phyloP scores from a whole-genome alignment of 2,329 filamentous ascomycete species.

The Epichloe festucae region DNA sequence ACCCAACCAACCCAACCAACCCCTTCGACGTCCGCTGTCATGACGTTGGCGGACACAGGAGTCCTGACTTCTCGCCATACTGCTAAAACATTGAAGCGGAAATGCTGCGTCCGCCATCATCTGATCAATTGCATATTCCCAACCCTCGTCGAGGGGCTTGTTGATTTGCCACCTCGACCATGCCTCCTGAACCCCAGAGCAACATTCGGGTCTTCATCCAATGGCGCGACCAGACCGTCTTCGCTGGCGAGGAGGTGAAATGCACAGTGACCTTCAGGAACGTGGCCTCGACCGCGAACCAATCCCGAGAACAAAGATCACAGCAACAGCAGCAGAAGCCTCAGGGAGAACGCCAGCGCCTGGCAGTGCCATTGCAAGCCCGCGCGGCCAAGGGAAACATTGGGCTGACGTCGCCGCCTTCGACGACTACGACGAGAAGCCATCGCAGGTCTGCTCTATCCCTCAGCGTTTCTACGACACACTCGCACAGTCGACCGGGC shows the following conservation, averaged over 20 bases:
- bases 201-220: conserved; percentile 93
- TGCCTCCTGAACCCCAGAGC: conserved; percentile 36
- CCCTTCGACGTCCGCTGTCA: background rate
- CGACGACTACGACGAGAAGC: conserved; percentile 31
- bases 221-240: conserved; percentile 90
- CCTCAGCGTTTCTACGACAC: conserved; percentile 38
- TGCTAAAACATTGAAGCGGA: conserved; percentile 11
- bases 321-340: conserved; percentile 12
- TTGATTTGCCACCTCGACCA: conserved; percentile 18
- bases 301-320: conserved; percentile 15
- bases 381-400: conserved; percentile 27
- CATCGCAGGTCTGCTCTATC: conserved; percentile 55
- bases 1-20: background rate
- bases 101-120: conserved; percentile 18
- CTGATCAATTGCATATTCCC: conserved; percentile 15
- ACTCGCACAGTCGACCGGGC: conserved; percentile 31
- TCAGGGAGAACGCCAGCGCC: conserved; percentile 21
- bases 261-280: conserved; percentile 97
- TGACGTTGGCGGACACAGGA: conserved; percentile 5
- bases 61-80: background rate
- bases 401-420: conserved; percentile 32
- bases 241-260: conserved; percentile 89
- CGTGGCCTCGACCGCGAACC: conserved; percentile 38
- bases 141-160: conserved; percentile 18
- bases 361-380: conserved; percentile 30